Percentiles rank a stretch among this genome's conserved stretches.
These are phyloP conservation scores for Phytopythium aichiense DNA, from an alignment of 352 stramenopile genomes.

Conservation along the genomic window DNA sequence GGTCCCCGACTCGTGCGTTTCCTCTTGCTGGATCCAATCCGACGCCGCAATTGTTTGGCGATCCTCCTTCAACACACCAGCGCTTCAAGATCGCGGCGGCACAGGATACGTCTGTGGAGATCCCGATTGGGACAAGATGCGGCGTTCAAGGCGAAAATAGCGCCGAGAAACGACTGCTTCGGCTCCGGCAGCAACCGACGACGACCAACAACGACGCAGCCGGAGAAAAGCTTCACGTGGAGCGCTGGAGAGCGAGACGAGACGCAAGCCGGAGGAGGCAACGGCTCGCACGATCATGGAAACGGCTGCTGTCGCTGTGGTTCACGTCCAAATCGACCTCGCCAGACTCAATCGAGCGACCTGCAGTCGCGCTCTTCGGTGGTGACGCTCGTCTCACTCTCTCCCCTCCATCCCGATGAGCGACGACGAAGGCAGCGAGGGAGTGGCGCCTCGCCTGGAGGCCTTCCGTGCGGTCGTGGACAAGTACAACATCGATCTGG, in stretches of 20 bases:
- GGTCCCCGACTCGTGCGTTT: not conserved
- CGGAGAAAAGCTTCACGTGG: not conserved
- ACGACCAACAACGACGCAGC: not conserved
- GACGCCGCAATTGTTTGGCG: not conserved
- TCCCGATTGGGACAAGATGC: not conserved
- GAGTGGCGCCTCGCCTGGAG: conserved; percentile 27
- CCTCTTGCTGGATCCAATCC: not conserved
- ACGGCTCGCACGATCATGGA: too few relatives aligned
- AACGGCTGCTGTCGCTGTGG: too few relatives aligned
- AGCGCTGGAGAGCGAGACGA: too few relatives aligned
- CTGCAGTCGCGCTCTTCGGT: not conserved
- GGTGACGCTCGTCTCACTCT: too few relatives aligned
- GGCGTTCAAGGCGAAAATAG: not conserved
- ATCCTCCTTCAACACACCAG: too few relatives aligned
- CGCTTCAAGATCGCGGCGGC: too few relatives aligned
- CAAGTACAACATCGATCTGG: conserved; percentile 65
- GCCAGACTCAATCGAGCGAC: not conserved
- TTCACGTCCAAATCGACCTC: not conserved
- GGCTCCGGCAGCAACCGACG: not conserved
- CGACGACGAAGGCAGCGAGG: conserved; percentile 30
- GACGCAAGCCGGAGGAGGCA: too few relatives aligned
- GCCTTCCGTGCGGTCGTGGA: conserved; percentile 59
- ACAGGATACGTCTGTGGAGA: too few relatives aligned
- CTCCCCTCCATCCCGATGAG: conserved; percentile 28
- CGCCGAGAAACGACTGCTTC: not conserved